Evolutionary conservation across 352 stramenopile species (phyloP).

Genomic region (Pythium volutum): DNA sequence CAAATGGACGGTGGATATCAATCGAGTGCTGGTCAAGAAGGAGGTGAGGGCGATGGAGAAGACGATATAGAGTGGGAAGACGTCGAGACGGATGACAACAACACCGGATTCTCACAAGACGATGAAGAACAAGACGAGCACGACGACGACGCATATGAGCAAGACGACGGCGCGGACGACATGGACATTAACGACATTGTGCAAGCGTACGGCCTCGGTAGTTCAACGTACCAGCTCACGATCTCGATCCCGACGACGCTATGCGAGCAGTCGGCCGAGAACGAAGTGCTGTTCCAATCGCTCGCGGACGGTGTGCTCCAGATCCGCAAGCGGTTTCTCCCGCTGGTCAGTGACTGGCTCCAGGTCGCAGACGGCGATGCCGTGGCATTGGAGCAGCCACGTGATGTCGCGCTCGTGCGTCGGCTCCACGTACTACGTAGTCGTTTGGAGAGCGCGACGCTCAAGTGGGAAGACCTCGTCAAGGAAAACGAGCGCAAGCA

Average conservation of each 20-base stretch:
- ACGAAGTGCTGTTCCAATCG: slow-evolving; percentile 57
- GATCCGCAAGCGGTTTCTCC: slow-evolving; percentile 73
- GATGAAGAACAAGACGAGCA: neutral
- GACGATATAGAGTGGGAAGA: slow-evolving; percentile 24
- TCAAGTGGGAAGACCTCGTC: slow-evolving; percentile 41
- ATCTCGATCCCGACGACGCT: slow-evolving; percentile 58
- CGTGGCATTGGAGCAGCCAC: neutral
- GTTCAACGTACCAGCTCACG: slow-evolving; percentile 70
- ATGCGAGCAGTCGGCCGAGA: slow-evolving; percentile 61
- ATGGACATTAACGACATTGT: slow-evolving; percentile 85
- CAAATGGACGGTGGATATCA: neutral
- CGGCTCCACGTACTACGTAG: slow-evolving; percentile 15
- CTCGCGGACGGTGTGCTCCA: slow-evolving; percentile 51
- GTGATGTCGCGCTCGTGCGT: slow-evolving; percentile 7
- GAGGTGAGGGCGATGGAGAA: neutral
- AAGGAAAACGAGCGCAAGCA: slow-evolving; percentile 35
- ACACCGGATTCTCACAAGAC: too few species aligned
- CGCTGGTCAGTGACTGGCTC: slow-evolving; percentile 55
- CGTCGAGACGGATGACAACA: slow-evolving; percentile 2
- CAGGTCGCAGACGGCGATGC: slow-evolving; percentile 14
- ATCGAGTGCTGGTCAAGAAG: neutral
- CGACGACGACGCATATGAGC: slow-evolving; percentile 1
- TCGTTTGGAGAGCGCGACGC: slow-evolving; percentile 32
- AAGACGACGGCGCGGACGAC: slow-evolving; percentile 10
- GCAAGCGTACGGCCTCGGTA: slow-evolving; percentile 68